Evolutionary conservation across 2,329 filamentous ascomycete genomes (phyloP), one percentile per base, ranked within the genome.

Genomic region (Epichloe sibirici): DNA sequence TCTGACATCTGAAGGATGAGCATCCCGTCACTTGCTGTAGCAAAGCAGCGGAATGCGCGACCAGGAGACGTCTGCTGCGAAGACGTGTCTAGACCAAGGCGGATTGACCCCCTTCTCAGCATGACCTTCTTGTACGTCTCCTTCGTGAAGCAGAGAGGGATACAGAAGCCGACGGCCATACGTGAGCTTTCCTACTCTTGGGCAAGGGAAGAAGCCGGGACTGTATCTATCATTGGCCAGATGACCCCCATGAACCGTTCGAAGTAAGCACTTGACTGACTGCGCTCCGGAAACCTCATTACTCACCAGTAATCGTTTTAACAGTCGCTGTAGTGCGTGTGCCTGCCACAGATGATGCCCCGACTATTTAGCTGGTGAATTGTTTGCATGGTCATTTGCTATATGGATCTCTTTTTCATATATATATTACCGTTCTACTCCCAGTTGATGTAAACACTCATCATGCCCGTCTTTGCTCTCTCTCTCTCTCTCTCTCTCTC

Each of bases 111-210:
- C 3, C 68, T 67, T 44, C 71, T 63, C 48, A 84, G 63, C 42
- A 85, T 80, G 0, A 73, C 69, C 49, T 81, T 73, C 61, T 77
- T 78, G 63, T 84, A 85, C 15, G 81, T 85, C 66, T 85, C 81
- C 8, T 72, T 67, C 4, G 83, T 72, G 60, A 78, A 80, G 57
- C 69, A 73, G 48, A 85, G 72, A 11, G 74, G 66, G 9, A 79
- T 81, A 2, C 79, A 82, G 63, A 86, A 83, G 55, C 54, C 60
- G 3, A 57, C 55, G 17, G 59, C 58, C 40, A 63, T 53, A 31
- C 28, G 7, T 8, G 8, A 31, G 28, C 8, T 8, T 9, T 8
- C 28, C 9, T 31, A 4, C n/a, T 21, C 4, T 21, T 42, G 17
- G 38, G 38, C 15, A 40, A 40, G 42, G 17, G 23, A 45, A 45